A percentile compares a stretch with the other conserved stretches of the same genome.
Evolutionary conservation across 495 filamentous ascomycete species (phyloP).

Genomic region (Podospora didyma): DNA sequence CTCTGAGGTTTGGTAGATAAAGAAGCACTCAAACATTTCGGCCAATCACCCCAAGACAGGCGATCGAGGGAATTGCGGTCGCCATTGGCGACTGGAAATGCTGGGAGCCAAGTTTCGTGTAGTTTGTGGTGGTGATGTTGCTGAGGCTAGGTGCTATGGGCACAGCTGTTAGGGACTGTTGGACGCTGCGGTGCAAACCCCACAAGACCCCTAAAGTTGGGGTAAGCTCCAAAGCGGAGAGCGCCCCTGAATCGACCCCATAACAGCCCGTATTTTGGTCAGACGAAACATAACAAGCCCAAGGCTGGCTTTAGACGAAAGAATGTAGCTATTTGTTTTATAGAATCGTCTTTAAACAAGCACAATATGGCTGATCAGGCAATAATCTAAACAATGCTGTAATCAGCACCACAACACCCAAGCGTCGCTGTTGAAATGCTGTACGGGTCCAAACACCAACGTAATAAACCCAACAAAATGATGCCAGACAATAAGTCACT

Average conservation of each 20-base stretch:
- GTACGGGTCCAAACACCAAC: background rate
- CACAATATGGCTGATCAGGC: no score
- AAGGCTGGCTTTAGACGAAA: no score
- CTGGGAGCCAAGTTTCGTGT: background rate
- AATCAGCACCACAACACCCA: background rate
- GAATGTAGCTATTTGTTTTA: no score
- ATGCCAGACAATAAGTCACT: background rate
- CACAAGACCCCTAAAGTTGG: no score
- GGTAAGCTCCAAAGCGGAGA: no score
- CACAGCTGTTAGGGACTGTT: no score
- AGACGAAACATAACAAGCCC: no score
- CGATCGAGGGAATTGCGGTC: constrained; percentile 64
- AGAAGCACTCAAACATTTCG: constrained; percentile 58
- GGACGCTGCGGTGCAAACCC: no score
- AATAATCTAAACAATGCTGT: background rate
- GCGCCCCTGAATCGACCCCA: no score
- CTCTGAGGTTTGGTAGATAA: background rate
- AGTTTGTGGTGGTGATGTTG: background rate
- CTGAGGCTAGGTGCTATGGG: background rate
- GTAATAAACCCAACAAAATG: background rate
- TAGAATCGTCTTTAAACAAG: no score
- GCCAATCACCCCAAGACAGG: constrained; percentile 89
- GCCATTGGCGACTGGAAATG: constrained; percentile 28
- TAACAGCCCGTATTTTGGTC: no score
- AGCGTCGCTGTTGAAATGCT: background rate